Evolutionary conservation across 2,329 filamentous ascomycete genomes (phyloP).

Genomic region (Tricladium varicosporioides): DNA sequence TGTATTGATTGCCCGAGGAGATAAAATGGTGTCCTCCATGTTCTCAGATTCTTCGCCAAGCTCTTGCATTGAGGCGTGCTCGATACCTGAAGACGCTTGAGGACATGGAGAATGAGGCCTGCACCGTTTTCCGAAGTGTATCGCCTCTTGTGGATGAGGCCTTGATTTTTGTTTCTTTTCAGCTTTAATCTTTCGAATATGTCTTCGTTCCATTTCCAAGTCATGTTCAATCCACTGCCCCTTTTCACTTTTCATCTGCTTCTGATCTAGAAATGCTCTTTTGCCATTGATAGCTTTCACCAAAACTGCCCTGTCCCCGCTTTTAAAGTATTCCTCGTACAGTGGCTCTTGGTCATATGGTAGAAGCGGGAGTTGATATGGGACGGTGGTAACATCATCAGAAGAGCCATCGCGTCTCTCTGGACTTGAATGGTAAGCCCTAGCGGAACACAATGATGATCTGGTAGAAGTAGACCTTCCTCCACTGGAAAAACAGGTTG

Average conservation of each 20-base stretch:
- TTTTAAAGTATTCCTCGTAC: background rate
- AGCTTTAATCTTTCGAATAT: background rate
- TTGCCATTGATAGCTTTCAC: background rate
- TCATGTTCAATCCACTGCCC: background rate
- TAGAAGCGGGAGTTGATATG: background rate
- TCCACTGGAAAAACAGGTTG: background rate
- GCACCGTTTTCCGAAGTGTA: background rate
- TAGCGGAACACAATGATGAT: background rate
- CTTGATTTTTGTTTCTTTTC: background rate
- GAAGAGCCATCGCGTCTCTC: background rate
- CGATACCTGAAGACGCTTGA: background rate
- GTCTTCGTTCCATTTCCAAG: background rate
- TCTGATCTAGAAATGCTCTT: background rate
- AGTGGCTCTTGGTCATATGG: background rate
- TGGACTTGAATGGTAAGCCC: background rate
- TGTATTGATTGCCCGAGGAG: background rate
- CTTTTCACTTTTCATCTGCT: background rate
- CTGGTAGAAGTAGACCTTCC: background rate
- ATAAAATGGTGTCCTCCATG: no score
- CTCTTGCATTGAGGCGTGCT: background rate
- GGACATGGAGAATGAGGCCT: background rate
- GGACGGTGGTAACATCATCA: no score
- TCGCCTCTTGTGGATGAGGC: background rate
- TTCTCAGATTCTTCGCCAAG: no score
- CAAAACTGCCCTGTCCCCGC: background rate